Conservation (phyloP, 805 yeast genomes). For the Candida corydali region DNA sequence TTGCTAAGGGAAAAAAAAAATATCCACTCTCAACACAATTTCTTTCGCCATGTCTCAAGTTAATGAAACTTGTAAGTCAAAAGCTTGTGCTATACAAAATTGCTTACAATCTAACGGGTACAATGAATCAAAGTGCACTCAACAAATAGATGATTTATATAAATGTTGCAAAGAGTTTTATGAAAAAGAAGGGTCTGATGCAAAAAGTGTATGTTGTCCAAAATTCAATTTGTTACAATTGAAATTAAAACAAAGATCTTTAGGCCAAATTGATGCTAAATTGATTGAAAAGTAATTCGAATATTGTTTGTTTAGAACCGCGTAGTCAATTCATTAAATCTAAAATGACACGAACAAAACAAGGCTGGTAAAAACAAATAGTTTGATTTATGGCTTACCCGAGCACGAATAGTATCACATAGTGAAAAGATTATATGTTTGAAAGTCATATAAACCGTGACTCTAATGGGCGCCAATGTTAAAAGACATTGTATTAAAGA, state of each 20-base stretch:
- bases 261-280: slow-evolving; percentile 57
- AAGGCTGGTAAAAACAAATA: slow-evolving; percentile 52
- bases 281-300: slow-evolving; percentile 23
- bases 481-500: slow-evolving; percentile 36
- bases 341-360: slow-evolving; percentile 50
- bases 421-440: slow-evolving; percentile 45
- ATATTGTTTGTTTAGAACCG: slow-evolving; percentile 71
- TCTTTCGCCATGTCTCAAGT: slow-evolving; percentile 6
- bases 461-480: slow-evolving; percentile 80
- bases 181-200: slow-evolving; percentile 51
- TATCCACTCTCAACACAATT: background rate
- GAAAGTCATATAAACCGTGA: slow-evolving; percentile 53
- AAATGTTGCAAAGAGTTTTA: slow-evolving; percentile 72
- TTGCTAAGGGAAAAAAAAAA: too few species aligned
- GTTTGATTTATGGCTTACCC: slow-evolving; percentile 82
- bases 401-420: slow-evolving; percentile 71
- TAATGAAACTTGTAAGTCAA: slow-evolving; percentile 58
- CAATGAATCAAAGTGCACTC: slow-evolving; percentile 72
- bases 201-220: slow-evolving; percentile 76
- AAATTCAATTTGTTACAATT: slow-evolving; percentile 55
- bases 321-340: slow-evolving; percentile 47
- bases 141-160: slow-evolving; percentile 65
- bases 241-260: slow-evolving; percentile 61
- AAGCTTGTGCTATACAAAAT: slow-evolving; percentile 82
- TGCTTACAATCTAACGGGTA: slow-evolving; percentile 62